These are phyloP conservation scores for Tuctoria greenei DNA, from an alignment of 176 grass and related monocot species.

Conservation along the genomic window DNA sequence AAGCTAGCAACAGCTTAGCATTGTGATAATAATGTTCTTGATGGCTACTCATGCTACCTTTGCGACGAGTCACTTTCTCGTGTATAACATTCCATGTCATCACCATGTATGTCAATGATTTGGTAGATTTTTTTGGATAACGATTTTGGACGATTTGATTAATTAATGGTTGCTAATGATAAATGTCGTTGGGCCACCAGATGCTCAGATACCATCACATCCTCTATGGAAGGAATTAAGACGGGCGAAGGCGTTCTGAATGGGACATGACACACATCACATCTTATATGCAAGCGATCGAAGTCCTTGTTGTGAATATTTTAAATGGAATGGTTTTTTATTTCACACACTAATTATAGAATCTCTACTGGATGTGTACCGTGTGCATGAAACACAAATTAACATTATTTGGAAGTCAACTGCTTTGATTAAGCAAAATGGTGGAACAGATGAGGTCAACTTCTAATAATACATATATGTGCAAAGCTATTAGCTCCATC, in stretches of 20 bases:
- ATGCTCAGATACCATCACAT: too few species aligned
- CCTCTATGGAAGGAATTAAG: too few species aligned
- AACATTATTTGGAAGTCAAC: slow-evolving; percentile 20
- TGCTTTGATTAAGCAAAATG: slow-evolving; percentile 1
- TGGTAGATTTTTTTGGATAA: neutral
- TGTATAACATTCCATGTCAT: neutral
- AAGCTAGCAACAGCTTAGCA: neutral
- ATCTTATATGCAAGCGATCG: too few species aligned
- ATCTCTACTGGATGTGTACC: neutral
- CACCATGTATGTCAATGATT: neutral
- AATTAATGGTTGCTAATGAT: neutral
- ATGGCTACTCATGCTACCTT: neutral
- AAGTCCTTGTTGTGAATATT: slow-evolving; percentile 18
- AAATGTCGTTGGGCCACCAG: too few species aligned
- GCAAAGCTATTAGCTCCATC: neutral
- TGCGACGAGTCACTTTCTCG: slow-evolving; percentile 15
- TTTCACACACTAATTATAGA: neutral
- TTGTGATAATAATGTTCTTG: slow-evolving; percentile 7
- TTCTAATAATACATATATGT: slow-evolving; percentile 3
- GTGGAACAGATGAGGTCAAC: slow-evolving; percentile 10
- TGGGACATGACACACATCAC: too few species aligned
- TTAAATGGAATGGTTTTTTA: neutral
- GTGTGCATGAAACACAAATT: neutral
- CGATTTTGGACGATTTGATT: neutral
- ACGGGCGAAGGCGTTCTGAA: too few species aligned